Base-by-base conservation (phyloP, 2,329 filamentous ascomycete species). In the Claviceps capensis region DNA sequence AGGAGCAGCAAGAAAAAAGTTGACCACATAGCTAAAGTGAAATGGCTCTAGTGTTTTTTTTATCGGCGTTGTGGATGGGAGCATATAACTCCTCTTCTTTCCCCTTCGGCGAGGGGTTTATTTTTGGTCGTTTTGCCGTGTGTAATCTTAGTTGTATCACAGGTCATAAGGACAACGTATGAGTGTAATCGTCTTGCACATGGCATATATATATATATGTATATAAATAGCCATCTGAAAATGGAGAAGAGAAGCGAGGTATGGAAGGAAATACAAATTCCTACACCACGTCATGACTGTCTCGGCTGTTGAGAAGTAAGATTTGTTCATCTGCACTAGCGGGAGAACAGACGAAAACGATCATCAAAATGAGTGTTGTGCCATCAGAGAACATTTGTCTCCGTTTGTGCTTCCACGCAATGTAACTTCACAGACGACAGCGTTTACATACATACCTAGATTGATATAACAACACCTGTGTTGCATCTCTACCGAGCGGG, bases 1-100 rank as follows among this genome's bases (percentile, higher is more conserved):
- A 96, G 93, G 71, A 77, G 78, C 55, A 97, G 85, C 62, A 86
- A 85, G 69, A 95, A 90, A 74, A 95, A 95, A 74, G 81, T 83
- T 23, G 93, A 97, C 65, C 91, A 97, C 68, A 72, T 97, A 59
- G 83, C 88, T 41, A 97, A 96, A 72, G 75, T 89, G 81, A 89
- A 86, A 65, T 93, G 91, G 60, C 71, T 93, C 3, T 45, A 45
- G 43, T 30, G 16, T 23, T 43, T 19, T 34, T 34, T 34, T 34
- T 8, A 34, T 34, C 9, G 30, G 30, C 30, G 9, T 34, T 34
- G 30, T 11, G 9, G 9, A 34, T 11, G 30, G 30, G 26, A 9
- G 26, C 19, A 19, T 5, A 11, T n/a, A 1, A 9, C 40, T 22
- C 9, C 41, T 16, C 41, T 43, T 22, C 2, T 22, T 22, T 43